Evolutionary conservation across 768 basidiomycete species (phyloP), one percentile per base, ranked within the genome.

Genomic region (Pseudohyphozyma bogoriensis): DNA sequence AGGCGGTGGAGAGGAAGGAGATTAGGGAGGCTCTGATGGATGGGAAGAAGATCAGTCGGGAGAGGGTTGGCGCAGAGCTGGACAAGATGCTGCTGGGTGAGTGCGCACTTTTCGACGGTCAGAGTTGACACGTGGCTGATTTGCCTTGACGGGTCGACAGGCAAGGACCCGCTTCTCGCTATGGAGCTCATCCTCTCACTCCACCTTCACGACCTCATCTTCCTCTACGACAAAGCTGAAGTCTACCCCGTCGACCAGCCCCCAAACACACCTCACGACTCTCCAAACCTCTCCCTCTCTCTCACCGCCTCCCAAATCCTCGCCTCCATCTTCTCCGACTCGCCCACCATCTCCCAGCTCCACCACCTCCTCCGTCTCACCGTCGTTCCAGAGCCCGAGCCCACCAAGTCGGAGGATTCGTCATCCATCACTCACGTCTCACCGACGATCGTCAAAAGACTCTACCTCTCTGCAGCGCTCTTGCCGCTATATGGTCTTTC

Each of bases 81-180:
- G 81, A 86, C 63, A 99, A 97, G 73, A 97, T 96, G 87, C 79
- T 97, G 72, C 83, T 83, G 77, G 85, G 93, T 85, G 29, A 15
- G 55, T 58, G 4, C 16, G 7, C 6, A 4, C 1, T 37, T 36
- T 24, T 20, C 32, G n/a, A n/a, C n/a, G n/a, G n/a, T 36, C 42
- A 16, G 26, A 15, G 31, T 53, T n/a, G 12, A 1, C 33, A 13
- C 22, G n/a, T 16, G 15, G 7, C 54, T 49, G 28, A 55, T 36
- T 31, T n/a, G 7, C 37, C n/a, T 40, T 60, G 45, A 49, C 29
- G 3, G 22, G 15, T 39, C 42, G 28, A 26, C 60, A 92, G 91
- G 84, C 26, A 79, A 77, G 13, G 80, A 89, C 71, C 90, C 95
- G 1, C 72, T 87, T 6, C 79, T 78, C 33, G 79, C 91, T 13